Evolutionary conservation across 345 rosid species (phyloP).

Genomic region (Pistacia integerrima): DNA sequence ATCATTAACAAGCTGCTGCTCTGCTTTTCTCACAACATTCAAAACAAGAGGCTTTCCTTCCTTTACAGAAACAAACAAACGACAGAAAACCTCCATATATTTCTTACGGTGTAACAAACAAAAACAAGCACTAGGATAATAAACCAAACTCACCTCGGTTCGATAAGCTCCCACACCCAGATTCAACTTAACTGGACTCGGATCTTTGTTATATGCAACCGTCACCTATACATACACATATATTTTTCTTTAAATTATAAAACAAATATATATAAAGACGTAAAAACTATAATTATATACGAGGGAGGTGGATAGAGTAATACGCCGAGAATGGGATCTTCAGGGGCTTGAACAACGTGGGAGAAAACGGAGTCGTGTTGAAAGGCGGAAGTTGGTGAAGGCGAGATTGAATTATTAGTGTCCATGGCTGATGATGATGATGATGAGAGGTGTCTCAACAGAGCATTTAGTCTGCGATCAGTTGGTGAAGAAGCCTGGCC

Average conservation of each 20-base stretch:
- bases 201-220: constrained; percentile 89
- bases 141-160: constrained; percentile 60
- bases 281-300: not conserved
- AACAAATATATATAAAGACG: not conserved
- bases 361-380: constrained; percentile 67
- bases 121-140: not conserved
- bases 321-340: constrained; percentile 93
- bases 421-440: not conserved
- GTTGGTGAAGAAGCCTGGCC: constrained; percentile 33
- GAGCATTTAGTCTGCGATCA: constrained; percentile 53
- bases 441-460: constrained; percentile 43
- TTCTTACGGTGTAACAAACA: not conserved
- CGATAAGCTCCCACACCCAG: constrained; percentile 96
- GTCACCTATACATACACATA: constrained; percentile 57
- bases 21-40: constrained; percentile 76
- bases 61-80: constrained; percentile 30
- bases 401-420: constrained; percentile 26
- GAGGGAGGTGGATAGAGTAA: constrained; percentile 11
- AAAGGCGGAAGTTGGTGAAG: constrained; percentile 45
- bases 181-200: constrained; percentile 86
- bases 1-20: constrained; percentile 72
- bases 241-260: not conserved
- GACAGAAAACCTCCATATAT: not conserved
- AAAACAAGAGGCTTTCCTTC: constrained; percentile 85
- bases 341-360: constrained; percentile 81